These are phyloP conservation scores for Cutaneotrichosporon sp. DNA, from an alignment of 1,284 basidiomycete genomes.

Conservation along the genomic window DNA sequence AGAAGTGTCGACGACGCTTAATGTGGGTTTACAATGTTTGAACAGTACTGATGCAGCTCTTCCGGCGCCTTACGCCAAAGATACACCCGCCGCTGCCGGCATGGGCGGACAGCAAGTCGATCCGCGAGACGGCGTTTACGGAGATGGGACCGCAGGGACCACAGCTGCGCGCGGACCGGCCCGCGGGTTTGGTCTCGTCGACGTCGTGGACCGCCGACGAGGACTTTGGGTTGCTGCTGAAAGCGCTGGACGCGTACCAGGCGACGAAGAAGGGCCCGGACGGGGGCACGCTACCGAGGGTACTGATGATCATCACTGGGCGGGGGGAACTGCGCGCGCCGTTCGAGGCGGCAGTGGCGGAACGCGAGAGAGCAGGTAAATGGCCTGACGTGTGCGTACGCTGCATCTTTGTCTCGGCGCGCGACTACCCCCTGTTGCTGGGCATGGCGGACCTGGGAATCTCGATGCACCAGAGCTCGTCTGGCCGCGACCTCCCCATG, in stretches of 20 bases:
- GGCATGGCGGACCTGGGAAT: constrained; percentile 91
- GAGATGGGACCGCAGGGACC: constrained; percentile 23
- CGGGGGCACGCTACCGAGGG: constrained; percentile 56
- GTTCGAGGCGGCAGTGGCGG: constrained; percentile 65
- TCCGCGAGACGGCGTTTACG: constrained; percentile 30
- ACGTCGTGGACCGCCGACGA: constrained; percentile 99
- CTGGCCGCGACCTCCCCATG: constrained; percentile 92
- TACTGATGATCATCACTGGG: constrained; percentile 84
- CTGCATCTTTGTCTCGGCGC: constrained; percentile 79
- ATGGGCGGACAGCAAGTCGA: constrained; percentile 36
- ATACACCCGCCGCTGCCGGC: constrained; percentile 34
- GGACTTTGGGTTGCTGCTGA: constrained; percentile 79
- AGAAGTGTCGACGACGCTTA: constrained; percentile 63
- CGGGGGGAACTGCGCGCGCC: constrained; percentile 71
- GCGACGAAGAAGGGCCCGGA: constrained; percentile 18
- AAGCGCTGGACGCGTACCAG: constrained; percentile 60
- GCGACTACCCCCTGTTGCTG: constrained; percentile 77
- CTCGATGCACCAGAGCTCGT: constrained; percentile 84
- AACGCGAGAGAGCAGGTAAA: constrained; percentile 54
- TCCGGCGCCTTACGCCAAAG: constrained; percentile 52
- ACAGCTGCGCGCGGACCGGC: constrained; percentile 60
- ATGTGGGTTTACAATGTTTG: constrained; percentile 39
- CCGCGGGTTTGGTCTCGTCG: constrained; percentile 81
- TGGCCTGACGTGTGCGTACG: constrained; percentile 81
- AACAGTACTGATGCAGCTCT: constrained; percentile 51